These are phyloP conservation scores for Coix lacrymajobi DNA, from an alignment of 176 grass and related monocot species.

Conservation along the genomic window DNA sequence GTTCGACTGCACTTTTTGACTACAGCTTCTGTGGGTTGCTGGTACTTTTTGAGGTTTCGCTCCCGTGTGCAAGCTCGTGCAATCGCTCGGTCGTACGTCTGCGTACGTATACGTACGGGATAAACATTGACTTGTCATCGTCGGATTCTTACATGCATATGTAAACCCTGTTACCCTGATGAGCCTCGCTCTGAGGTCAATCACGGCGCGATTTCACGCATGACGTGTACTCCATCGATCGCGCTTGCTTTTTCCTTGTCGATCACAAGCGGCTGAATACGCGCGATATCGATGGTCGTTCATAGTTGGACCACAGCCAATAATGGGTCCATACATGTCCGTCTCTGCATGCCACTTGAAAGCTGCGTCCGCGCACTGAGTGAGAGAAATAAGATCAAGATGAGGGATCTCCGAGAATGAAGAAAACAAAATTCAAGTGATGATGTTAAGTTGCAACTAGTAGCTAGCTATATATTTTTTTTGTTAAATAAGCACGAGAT, in stretches of 20 bases:
- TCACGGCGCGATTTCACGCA: not conserved
- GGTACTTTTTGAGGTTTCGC: not conserved
- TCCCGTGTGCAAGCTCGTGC: not conserved
- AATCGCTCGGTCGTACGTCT: not conserved
- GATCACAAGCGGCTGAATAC: not conserved
- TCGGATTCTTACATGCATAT: not conserved
- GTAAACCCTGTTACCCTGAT: too few relatives aligned
- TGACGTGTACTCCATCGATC: too few relatives aligned
- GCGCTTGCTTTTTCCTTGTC: not conserved
- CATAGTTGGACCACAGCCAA: not conserved
- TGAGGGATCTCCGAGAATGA: not conserved
- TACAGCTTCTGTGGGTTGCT: too few relatives aligned
- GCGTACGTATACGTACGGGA: not conserved
- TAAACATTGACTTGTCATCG: conserved; percentile 1
- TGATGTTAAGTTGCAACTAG: too few relatives aligned
- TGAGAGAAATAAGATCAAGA: not conserved
- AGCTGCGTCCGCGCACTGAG: not conserved
- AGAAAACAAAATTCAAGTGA: not conserved
- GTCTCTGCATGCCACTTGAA: conserved; percentile 5
- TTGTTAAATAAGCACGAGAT: too few relatives aligned
- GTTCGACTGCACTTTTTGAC: not conserved
- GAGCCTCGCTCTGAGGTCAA: not conserved
- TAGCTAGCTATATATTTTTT: too few relatives aligned
- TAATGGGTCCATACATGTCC: not conserved
- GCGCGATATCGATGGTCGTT: not conserved